Evolutionary conservation across 345 rosid species (phyloP), one percentile per base, ranked within the genome.

Genomic region (Ailanthus altissimus): DNA sequence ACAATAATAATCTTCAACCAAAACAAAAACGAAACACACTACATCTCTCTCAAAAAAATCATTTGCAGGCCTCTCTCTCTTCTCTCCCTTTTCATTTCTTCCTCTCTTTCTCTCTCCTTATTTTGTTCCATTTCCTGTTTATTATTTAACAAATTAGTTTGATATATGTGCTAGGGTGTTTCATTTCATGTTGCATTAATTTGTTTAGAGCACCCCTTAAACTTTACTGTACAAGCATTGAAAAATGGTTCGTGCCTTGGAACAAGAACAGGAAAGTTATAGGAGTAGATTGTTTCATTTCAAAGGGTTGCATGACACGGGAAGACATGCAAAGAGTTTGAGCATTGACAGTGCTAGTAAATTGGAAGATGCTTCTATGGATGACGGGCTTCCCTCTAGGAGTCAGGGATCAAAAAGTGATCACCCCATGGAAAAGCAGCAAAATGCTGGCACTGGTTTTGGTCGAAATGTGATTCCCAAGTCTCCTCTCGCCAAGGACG

Each of bases 261-360:
- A 90, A 58, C 91, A 87, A 80, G 92, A 91, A 78, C 88, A 88
- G 74, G 88, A 90, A 63, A 86, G 51, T 68, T 77, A 67, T 28
- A 86, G 70, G 86, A 86, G 93, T 36, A 90, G 89, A 78, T 79
- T 92, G 83, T 85, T 78, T 78, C 82, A 87, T 86, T 93, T 91
- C 84, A 79, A 75, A 76, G 97, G 83, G 72, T 79, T 85, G 90
- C 54, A 67, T 67, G 93, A 85, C 5, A 81, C 76, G 21, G 82
- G 76, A 5, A 84, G 62, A 57, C 89, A 88, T 26, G 76, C 74
- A 16, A 94, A 88, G 81, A 90, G 88, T 74, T 61, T 77, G 77
- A 86, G 89, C 83, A 32, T 76, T 1, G 92, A 87, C 53, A 82
- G 84, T 56, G 75, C 81, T 51, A 56, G 79, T 21, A 77, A 50